phyloP scores from a whole-genome alignment of 2,329 filamentous ascomycete genomes.

The Colletotrichum phormii region DNA sequence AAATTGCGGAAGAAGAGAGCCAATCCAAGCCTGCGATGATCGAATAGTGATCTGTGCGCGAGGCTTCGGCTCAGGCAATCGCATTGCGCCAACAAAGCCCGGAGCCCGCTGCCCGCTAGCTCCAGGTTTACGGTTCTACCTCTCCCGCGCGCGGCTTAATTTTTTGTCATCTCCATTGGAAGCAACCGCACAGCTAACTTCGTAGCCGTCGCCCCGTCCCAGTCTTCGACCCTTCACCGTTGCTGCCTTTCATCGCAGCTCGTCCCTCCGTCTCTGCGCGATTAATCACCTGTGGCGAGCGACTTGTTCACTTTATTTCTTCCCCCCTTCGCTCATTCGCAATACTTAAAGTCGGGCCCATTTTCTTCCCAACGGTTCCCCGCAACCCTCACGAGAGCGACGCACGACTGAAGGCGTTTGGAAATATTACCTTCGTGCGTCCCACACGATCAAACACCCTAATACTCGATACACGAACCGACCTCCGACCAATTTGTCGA shows the following conservation, averaged over 20 bases:
- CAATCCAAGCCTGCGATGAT: not conserved
- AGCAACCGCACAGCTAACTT: conserved; percentile 29
- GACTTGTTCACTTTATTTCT: not conserved
- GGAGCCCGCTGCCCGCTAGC: conserved; percentile 31
- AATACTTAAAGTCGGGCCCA: conserved; percentile 12
- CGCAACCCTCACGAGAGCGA: conserved; percentile 14
- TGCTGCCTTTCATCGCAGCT: conserved; percentile 9
- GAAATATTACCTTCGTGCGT: conserved; percentile 15
- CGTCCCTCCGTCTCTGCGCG: not conserved
- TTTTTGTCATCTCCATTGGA: conserved; percentile 33
- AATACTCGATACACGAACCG: conserved; percentile 10
- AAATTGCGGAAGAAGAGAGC: conserved; percentile 27
- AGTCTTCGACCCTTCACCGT: conserved; percentile 21
- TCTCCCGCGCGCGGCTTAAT: conserved; percentile 34
- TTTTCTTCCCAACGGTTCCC: conserved; percentile 7
- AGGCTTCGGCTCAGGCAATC: conserved; percentile 33
- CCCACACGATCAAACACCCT: conserved; percentile 12
- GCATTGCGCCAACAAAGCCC: conserved; percentile 35
- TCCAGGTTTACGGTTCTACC: conserved; percentile 29
- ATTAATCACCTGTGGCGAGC: not conserved
- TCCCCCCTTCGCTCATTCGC: not conserved
- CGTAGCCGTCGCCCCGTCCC: conserved; percentile 13
- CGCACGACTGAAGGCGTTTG: conserved; percentile 13
- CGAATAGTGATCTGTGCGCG: conserved; percentile 9
- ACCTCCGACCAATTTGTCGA: conserved; percentile 22